Base-by-base conservation (phyloP, 208 protist genomes). In the Vickermania ingenoplastis region DNA sequence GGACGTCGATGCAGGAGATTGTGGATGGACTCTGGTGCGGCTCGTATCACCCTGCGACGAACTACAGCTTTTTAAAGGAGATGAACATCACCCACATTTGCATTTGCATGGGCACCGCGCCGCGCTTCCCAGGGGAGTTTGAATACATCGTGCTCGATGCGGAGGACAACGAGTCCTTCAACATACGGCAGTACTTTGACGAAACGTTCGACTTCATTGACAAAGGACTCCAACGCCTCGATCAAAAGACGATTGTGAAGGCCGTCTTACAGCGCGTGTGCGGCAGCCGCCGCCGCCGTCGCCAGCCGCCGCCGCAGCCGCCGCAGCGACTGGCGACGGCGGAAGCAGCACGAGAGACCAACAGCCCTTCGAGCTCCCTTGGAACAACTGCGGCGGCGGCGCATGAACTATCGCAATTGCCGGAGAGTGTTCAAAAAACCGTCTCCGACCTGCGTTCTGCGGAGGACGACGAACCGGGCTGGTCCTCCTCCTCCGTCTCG, bases 121-220 rank as follows among this genome's bases (percentile, higher is more conserved):
- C 74, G 1, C 65, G 57, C 7, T 94, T 91, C 57, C 75, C 84
- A n/a, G 41, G 3, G 4, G 65, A 73, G 4, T 86, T 89, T 54
- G 65, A 73, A 41, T 91, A 89, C 69, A 57, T 80, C 50, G 71
- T 51, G 13, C 36, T 90, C 4, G 49, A 77, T 24, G 75, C 75
- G 1, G 59, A 73, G 21, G 87, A 91, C 65, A 51, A 25, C 1
- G 41, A 72, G 0, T 62, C 52, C 11, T 88, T 75, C 54, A 65
- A 85, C 52, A 82, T 91, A n/a, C 3, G 52, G 21, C 62, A 36
- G 1, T 73, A 79, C 67, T 88, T 94, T 49, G 57, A 31, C 3
- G 63, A 59, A 21, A 83, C 81, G 2, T 87, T 80, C 58, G 70
- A 81, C 25, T 94, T 91, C 64, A 89, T 91, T 51, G 80, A 90